A percentile compares a stretch with the other conserved stretches of the same genome.
phyloP scores from a whole-genome alignment of 1,284 basidiomycete species.

The Boletus mariae region DNA sequence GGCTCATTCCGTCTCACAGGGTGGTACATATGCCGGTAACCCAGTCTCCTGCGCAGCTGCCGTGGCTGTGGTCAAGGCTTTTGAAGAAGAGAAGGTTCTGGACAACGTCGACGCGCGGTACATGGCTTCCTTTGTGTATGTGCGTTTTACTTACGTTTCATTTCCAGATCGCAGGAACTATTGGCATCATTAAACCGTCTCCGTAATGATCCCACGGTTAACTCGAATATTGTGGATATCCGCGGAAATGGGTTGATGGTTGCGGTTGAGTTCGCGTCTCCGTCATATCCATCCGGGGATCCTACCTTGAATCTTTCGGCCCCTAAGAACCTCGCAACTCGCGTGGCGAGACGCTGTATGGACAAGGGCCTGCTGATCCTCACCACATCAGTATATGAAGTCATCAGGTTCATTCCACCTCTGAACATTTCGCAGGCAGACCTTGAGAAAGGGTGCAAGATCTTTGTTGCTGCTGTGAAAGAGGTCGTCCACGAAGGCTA shows the following conservation, averaged over 20 bases:
- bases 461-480: conserved; percentile 60
- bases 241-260: conserved; percentile 81
- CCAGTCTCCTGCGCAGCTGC: conserved; percentile 87
- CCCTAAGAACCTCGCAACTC: conserved; percentile 65
- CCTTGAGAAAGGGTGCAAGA: conserved; percentile 53
- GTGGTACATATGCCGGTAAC: conserved; percentile 90
- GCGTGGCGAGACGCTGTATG: conserved; percentile 78
- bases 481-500: conserved; percentile 57
- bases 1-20: conserved; percentile 40
- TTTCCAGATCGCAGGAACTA: conserved; percentile 68
- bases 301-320: conserved; percentile 39
- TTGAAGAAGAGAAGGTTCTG: conserved; percentile 75
- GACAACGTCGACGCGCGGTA: conserved; percentile 75
- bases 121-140: conserved; percentile 9
- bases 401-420: conserved; percentile 77
- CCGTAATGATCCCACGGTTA: conserved; percentile 48
- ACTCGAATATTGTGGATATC: conserved; percentile 66
- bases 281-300: conserved; percentile 46
- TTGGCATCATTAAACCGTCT: conserved; percentile 58
- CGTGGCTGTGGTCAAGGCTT: conserved; percentile 74
- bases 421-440: conserved; percentile 63
- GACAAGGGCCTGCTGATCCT: conserved; percentile 81
- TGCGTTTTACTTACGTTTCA: conserved; percentile 3
- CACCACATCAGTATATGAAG: conserved; percentile 78
- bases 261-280: conserved; percentile 74